Conservation (phyloP, 371 early-diverging fungal genomes). For the Mucor saturninus region DNA sequence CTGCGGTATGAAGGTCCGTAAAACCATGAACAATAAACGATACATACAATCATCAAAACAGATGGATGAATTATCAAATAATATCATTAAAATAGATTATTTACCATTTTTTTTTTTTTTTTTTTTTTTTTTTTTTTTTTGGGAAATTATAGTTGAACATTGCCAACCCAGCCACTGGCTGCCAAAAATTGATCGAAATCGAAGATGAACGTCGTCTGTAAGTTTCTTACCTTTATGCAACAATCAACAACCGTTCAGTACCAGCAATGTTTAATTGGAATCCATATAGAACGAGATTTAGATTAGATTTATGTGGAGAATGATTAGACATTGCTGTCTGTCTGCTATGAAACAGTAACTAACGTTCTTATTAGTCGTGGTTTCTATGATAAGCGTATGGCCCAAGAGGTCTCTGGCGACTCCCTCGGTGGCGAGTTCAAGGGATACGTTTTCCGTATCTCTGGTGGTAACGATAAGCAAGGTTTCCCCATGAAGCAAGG, state of each 20-base stretch:
- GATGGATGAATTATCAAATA: conserved; percentile 9
- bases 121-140: conserved; percentile 6
- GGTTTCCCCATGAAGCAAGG: conserved; percentile 99
- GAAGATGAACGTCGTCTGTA: conserved; percentile 96
- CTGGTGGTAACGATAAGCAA: conserved; percentile 99
- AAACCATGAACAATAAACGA: conserved; percentile 5
- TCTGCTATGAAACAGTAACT: neutral
- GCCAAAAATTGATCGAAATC: conserved; percentile 98
- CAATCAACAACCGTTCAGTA: neutral
- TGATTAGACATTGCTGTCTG: neutral
- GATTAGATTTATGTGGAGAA: neutral
- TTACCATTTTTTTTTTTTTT: neutral
- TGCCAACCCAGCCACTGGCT: conserved; percentile 98
- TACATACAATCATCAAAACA: conserved; percentile 9
- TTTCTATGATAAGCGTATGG: conserved; percentile 98
- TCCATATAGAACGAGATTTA: neutral
- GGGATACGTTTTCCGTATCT: conserved; percentile 98
- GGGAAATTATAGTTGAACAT: conserved; percentile 88
- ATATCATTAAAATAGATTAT: conserved; percentile 2
- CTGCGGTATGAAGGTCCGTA: conserved; percentile 29
- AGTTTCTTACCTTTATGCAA: conserved; percentile 29
- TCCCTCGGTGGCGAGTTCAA: conserved; percentile 98
- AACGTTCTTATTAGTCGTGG: conserved; percentile 68
- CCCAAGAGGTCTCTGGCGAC: conserved; percentile 96
- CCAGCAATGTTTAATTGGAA: neutral